phyloP scores from a whole-genome alignment of 306 rosid species.

The Glycine latifolia region DNA sequence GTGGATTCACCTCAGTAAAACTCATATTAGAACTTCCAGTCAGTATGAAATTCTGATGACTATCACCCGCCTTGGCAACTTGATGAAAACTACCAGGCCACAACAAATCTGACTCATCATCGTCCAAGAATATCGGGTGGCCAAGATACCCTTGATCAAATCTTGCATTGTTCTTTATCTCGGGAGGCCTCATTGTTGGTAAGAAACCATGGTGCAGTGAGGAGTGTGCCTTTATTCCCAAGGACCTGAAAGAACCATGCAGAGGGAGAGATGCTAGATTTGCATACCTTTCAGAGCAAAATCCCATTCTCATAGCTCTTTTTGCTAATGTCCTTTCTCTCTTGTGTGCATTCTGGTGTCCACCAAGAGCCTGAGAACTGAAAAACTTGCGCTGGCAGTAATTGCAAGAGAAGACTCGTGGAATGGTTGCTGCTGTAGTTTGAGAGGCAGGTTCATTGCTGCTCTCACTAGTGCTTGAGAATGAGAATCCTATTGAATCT shows the following conservation, averaged over 20 bases:
- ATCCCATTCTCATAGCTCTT: slow-evolving; percentile 84
- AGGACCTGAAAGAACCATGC: slow-evolving; percentile 75
- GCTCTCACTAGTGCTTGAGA: slow-evolving; percentile 90
- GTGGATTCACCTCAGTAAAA: slow-evolving; percentile 64
- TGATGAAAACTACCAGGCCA: slow-evolving; percentile 96
- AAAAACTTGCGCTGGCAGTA: slow-evolving; percentile 90
- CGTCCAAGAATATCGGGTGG: slow-evolving; percentile 72
- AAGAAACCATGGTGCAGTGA: slow-evolving; percentile 67
- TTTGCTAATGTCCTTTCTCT: slow-evolving; percentile 86
- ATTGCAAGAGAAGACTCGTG: slow-evolving; percentile 82
- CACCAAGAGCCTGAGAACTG: slow-evolving; percentile 97
- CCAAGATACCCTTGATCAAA: slow-evolving; percentile 69
- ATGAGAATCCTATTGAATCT: slow-evolving; percentile 66
- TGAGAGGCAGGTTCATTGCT: slow-evolving; percentile 73
- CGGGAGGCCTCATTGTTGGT: slow-evolving; percentile 63
- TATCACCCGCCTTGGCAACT: slow-evolving; percentile 50
- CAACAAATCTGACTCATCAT: slow-evolving; percentile 70
- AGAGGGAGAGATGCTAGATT: slow-evolving; percentile 80
- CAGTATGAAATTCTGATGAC: slow-evolving; percentile 59
- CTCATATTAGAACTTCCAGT: slow-evolving; percentile 59
- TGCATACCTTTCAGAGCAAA: slow-evolving; percentile 73
- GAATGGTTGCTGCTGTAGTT: slow-evolving; percentile 51
- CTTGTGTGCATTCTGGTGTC: slow-evolving; percentile 95
- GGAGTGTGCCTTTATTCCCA: slow-evolving; percentile 90
- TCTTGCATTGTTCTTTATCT: slow-evolving; percentile 56